Evolutionary conservation across 768 basidiomycete species (phyloP).

Genomic region (Gloeophyllum trabeum): DNA sequence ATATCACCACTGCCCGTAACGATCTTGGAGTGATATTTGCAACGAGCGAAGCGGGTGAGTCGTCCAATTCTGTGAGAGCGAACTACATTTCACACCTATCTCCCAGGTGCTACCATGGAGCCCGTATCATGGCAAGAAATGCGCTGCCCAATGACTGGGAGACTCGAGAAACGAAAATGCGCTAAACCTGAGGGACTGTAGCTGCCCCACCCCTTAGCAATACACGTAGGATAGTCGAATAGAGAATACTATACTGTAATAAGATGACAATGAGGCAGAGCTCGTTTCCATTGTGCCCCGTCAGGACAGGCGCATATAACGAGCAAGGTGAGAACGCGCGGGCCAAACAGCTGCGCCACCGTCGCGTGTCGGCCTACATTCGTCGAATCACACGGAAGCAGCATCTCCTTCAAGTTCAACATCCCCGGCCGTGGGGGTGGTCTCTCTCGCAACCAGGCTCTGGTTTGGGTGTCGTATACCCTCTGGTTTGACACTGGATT

Average conservation of each 20-base stretch:
- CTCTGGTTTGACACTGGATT: constrained; percentile 9
- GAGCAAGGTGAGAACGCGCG: neutral
- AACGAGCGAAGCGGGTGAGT: constrained; percentile 72
- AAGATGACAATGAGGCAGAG: neutral
- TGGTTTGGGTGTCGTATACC: constrained; percentile 11
- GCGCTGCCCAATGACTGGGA: constrained; percentile 76
- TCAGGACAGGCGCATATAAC: neutral
- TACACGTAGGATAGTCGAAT: too few species aligned
- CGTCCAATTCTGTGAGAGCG: neutral
- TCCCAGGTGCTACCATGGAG: constrained; percentile 66
- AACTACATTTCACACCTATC: constrained; percentile 1
- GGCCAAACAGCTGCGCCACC: neutral
- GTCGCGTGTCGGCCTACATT: too few species aligned
- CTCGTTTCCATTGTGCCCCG: neutral
- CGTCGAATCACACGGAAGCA: too few species aligned
- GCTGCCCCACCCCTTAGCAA: too few species aligned
- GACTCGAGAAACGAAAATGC: constrained; percentile 73
- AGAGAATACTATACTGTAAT: neutral
- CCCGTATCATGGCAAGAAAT: constrained; percentile 88
- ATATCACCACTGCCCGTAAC: constrained; percentile 83
- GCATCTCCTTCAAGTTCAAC: too few species aligned
- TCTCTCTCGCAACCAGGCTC: constrained; percentile 4
- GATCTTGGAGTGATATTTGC: constrained; percentile 90
- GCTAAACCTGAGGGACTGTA: constrained; percentile 70
- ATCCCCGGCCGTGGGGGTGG: constrained; percentile 2